Evolutionary conservation across 176 grass and related monocot species (phyloP).

Genomic region (Musa troglodytarum): DNA sequence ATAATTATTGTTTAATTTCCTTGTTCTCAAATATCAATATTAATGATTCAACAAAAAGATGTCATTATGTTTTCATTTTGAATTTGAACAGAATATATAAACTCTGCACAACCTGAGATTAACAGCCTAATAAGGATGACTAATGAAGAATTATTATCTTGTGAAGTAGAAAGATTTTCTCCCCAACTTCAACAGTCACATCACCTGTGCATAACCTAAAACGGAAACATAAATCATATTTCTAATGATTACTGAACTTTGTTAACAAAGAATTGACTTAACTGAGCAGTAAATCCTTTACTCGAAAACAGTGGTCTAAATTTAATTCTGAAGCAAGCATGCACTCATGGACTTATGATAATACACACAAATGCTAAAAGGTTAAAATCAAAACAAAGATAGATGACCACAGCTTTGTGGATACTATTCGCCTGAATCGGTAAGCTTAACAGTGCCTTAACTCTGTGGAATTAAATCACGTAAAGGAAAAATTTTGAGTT

Average conservation of each 20-base stretch:
- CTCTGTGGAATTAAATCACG: too few species aligned
- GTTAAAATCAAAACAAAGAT: too few species aligned
- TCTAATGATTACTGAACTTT: neutral
- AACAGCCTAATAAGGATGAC: neutral
- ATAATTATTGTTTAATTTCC: neutral
- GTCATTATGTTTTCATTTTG: neutral
- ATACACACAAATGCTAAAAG: too few species aligned
- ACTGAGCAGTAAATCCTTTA: neutral
- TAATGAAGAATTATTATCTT: conserved; percentile 44
- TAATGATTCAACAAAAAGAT: neutral
- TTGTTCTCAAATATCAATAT: neutral
- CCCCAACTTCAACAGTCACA: conserved; percentile 47
- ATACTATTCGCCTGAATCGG: too few species aligned
- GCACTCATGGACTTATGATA: too few species aligned
- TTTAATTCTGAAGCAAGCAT: too few species aligned
- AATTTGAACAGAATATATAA: neutral
- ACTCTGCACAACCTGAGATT: neutral
- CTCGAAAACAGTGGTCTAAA: too few species aligned
- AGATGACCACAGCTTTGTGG: too few species aligned
- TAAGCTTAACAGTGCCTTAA: too few species aligned
- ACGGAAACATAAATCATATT: neutral
- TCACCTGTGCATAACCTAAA: conserved; percentile 83
- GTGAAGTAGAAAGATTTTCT: conserved; percentile 69
- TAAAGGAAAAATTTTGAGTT: too few species aligned
- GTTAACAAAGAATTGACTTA: neutral